Conservation (phyloP, 139 green algal species). For the Chlamydomonas asymmetrica region DNA sequence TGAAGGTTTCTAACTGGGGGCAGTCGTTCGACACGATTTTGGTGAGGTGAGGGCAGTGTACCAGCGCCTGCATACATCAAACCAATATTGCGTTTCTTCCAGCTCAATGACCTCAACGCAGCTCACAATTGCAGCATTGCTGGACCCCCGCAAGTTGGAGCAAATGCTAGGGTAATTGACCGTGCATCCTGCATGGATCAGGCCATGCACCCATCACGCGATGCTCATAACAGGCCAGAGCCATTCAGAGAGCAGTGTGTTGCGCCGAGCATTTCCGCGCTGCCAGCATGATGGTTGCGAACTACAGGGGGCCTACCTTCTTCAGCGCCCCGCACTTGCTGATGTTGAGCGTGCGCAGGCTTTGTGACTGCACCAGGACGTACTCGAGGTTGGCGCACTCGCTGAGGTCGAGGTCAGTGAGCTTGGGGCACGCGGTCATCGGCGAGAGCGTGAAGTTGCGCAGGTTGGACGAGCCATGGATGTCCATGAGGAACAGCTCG, state of each 20-base stretch:
- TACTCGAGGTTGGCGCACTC: conserved; percentile 60
- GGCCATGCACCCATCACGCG: too few relatives aligned
- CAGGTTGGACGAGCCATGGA: conserved; percentile 63
- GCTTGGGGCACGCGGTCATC: conserved; percentile 60
- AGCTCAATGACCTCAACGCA: too few relatives aligned
- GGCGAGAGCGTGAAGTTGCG: conserved; percentile 69
- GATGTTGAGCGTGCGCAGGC: conserved; percentile 54
- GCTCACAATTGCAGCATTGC: too few relatives aligned
- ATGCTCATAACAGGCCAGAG: too few relatives aligned
- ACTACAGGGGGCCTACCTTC: too few relatives aligned
- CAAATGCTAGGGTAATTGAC: too few relatives aligned
- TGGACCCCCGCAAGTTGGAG: too few relatives aligned
- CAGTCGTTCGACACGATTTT: conserved; percentile 54
- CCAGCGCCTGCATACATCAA: conserved; percentile 67
- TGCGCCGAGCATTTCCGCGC: too few relatives aligned
- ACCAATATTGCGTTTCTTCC: too few relatives aligned
- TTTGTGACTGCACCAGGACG: conserved; percentile 70
- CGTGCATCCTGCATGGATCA: too few relatives aligned
- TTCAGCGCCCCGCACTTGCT: conserved; percentile 49
- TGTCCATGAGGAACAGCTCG: conserved; percentile 54
- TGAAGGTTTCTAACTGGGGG: conserved; percentile 53
- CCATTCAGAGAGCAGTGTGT: too few relatives aligned
- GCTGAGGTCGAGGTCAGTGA: conserved; percentile 58
- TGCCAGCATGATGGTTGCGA: too few relatives aligned
- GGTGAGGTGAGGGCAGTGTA: conserved; percentile 72